Percentiles rank a stretch among this genome's conserved stretches.
These are phyloP conservation scores for Leptographium lundbergii DNA, from an alignment of 2,329 filamentous ascomycete genomes.

Conservation along the genomic window DNA sequence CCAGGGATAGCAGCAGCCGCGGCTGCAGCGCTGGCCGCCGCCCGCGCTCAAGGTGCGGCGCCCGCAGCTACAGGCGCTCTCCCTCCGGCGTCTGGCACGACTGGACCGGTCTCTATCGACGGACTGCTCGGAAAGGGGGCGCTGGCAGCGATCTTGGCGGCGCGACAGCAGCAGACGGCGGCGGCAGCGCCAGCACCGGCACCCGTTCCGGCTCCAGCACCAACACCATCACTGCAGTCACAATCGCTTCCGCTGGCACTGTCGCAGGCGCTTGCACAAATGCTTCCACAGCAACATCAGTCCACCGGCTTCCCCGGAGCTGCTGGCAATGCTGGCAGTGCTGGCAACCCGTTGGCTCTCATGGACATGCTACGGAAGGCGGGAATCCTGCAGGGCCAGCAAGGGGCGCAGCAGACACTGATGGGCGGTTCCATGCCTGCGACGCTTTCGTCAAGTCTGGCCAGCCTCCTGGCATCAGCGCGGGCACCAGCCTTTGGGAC, in stretches of 20 bases:
- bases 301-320: neutral
- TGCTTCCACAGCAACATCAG: neutral
- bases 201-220: neutral
- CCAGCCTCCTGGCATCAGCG: constrained; percentile 15
- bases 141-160: constrained; percentile 43
- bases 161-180: constrained; percentile 27
- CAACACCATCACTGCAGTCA: neutral
- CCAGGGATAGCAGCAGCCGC: constrained; percentile 17
- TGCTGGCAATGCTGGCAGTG: neutral
- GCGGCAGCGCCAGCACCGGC: neutral
- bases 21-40: constrained; percentile 10
- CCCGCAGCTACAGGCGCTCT: constrained; percentile 8
- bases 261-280: constrained; percentile 8
- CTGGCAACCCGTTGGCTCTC: constrained; percentile 38
- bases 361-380: constrained; percentile 56
- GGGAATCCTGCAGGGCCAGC: constrained; percentile 39
- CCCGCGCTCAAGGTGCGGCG: constrained; percentile 9
- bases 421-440: constrained; percentile 21
- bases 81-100: constrained; percentile 19
- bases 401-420: constrained; percentile 16
- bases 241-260: constrained; percentile 8
- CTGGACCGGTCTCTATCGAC: constrained; percentile 37
- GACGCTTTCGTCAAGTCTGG: constrained; percentile 13
- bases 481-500: constrained; percentile 9
- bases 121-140: constrained; percentile 46